These are phyloP conservation scores for Malassezia sp. DNA, from an alignment of 1,284 basidiomycete genomes.

Conservation along the genomic window DNA sequence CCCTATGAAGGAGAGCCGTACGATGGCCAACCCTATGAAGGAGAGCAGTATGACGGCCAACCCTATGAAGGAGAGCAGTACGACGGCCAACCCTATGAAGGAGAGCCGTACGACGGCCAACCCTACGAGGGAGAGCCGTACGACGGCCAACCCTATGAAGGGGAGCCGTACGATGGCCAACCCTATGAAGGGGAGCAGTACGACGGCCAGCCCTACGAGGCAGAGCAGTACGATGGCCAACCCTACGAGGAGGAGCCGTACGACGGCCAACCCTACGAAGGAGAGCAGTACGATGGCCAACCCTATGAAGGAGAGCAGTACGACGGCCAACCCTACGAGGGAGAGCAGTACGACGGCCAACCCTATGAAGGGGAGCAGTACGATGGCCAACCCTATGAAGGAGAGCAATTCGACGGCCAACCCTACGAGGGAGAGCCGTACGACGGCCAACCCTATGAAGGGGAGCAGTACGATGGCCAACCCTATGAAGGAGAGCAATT, in stretches of 20 bases:
- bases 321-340: conserved; percentile 1
- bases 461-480: conserved; percentile 2
- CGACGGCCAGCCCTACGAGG: neutral
- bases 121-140: neutral
- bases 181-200: neutral
- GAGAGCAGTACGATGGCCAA: conserved; percentile 3
- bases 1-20: neutral
- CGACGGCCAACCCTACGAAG: neutral
- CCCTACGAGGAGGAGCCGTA: neutral
- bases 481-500: conserved; percentile 1
- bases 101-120: neutral
- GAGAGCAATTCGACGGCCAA: neutral
- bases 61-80: neutral
- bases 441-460: conserved; percentile 1
- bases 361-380: conserved; percentile 3
- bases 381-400: conserved; percentile 2
- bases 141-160: neutral
- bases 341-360: conserved; percentile 1
- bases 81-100: neutral
- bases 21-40: neutral
- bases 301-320: conserved; percentile 4
- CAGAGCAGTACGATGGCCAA: neutral
- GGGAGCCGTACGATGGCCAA: neutral
- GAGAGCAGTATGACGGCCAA: neutral
- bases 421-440: neutral